These are phyloP conservation scores for Fusarium nurragi DNA, from an alignment of 2,329 filamentous ascomycete genomes.

Conservation along the genomic window DNA sequence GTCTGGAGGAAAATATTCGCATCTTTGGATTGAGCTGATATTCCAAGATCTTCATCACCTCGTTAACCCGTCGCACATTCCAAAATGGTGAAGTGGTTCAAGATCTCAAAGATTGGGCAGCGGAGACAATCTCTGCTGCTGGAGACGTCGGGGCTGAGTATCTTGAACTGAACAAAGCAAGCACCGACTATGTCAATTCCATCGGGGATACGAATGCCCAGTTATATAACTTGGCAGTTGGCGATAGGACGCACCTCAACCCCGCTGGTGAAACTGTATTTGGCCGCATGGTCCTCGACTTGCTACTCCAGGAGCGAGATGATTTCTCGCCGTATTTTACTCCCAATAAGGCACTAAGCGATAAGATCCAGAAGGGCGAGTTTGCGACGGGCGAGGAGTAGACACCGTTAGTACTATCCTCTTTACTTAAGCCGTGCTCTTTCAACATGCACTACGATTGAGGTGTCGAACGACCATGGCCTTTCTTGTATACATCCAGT, in stretches of 20 bases:
- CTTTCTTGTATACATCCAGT: too few species aligned
- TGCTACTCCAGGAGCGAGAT: neutral
- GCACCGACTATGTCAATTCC: constrained; percentile 5
- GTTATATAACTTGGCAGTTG: constrained; percentile 4
- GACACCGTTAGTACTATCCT: neutral
- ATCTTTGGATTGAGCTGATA: accelerated
- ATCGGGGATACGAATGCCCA: neutral
- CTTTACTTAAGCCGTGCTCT: too few species aligned
- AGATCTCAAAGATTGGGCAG: constrained; percentile 16
- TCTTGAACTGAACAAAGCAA: constrained; percentile 3
- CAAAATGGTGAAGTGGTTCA: neutral
- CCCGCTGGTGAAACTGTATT: constrained; percentile 3
- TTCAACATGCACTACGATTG: too few species aligned
- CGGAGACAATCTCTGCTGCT: neutral
- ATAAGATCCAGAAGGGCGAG: constrained; percentile 10
- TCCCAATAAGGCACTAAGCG: neutral
- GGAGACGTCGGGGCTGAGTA: neutral
- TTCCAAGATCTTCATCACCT: constrained; percentile 6
- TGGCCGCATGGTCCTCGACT: constrained; percentile 5
- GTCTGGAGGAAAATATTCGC: accelerated
- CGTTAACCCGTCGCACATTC: constrained; percentile 1
- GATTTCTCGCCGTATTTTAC: neutral
- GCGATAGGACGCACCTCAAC: constrained; percentile 3
- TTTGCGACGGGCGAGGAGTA: constrained; percentile 7
- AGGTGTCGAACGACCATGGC: too few species aligned